phyloP scores from a whole-genome alignment of 495 filamentous ascomycete species.

The Hypoxylon fragiforme region DNA sequence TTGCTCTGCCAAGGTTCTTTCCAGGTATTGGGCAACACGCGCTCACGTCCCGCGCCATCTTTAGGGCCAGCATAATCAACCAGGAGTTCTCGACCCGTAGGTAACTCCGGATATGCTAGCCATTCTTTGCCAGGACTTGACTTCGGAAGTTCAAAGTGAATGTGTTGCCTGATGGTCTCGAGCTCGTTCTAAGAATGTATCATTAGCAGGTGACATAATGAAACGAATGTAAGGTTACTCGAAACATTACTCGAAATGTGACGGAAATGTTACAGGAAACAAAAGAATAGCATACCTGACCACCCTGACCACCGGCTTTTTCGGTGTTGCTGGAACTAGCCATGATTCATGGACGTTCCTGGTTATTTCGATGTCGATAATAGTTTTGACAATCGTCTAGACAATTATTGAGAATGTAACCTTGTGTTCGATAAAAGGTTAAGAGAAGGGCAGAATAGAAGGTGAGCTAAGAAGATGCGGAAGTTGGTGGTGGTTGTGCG shows the following conservation, averaged over 20 bases:
- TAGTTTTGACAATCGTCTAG: no score
- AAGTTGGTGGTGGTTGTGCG: no score
- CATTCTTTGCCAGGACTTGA: slow-evolving; percentile 37
- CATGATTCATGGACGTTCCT: slow-evolving; percentile 4
- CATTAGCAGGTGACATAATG: slow-evolving; percentile 2
- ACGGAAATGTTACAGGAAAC: neutral
- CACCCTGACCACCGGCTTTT: neutral
- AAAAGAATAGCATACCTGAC: slow-evolving; percentile 1
- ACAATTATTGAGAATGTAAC: no score
- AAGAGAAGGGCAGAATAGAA: no score
- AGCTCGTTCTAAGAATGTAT: slow-evolving; percentile 22
- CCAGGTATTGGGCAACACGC: slow-evolving; percentile 43
- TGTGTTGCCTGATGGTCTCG: slow-evolving; percentile 35
- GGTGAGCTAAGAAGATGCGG: no score
- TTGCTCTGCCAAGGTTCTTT: slow-evolving; percentile 48
- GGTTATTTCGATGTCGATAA: no score
- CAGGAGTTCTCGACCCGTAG: slow-evolving; percentile 45
- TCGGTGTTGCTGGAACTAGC: neutral
- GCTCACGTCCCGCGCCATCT: slow-evolving; percentile 39
- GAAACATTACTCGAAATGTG: no score
- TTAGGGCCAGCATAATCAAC: slow-evolving; percentile 35
- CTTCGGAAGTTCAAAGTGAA: slow-evolving; percentile 27
- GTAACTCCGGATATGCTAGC: slow-evolving; percentile 50
- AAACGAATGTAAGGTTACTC: no score
- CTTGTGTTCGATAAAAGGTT: no score